Percentiles rank a stretch among this genome's conserved stretches.
Evolutionary conservation across 176 grass and related monocot species (phyloP).

Genomic region (Triticum dicoccoides): DNA sequence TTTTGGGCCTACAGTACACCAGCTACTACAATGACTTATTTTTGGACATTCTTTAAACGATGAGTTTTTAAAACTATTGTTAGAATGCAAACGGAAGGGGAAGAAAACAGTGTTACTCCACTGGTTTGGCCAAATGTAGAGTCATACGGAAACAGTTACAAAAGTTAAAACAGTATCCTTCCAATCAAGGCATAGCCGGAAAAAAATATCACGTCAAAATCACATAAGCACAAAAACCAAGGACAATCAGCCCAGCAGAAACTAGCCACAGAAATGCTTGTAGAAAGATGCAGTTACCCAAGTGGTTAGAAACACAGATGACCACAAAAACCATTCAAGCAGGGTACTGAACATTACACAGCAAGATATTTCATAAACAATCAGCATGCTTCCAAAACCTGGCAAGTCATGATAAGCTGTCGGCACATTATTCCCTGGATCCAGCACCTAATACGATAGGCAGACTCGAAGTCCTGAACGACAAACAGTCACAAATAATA

Average conservation of each 20-base stretch:
- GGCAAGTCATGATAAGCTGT: constrained; percentile 6
- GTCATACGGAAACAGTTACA: not conserved
- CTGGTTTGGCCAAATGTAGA: not conserved
- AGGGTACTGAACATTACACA: not conserved
- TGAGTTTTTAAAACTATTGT: not conserved
- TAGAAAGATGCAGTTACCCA: not conserved
- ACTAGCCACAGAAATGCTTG: not conserved
- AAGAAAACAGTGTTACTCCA: not conserved
- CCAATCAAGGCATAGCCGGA: not conserved
- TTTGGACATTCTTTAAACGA: not conserved
- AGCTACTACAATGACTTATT: not conserved
- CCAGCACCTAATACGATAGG: constrained; percentile 16
- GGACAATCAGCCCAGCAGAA: not conserved
- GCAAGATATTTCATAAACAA: constrained; percentile 17
- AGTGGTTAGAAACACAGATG: not conserved
- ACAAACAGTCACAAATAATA: constrained; percentile 33
- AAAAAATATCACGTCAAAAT: not conserved
- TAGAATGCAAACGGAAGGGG: not conserved
- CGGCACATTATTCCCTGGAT: constrained; percentile 40
- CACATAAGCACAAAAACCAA: not conserved
- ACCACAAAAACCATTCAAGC: not conserved
- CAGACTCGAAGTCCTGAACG: constrained; percentile 28
- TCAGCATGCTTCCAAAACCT: not conserved
- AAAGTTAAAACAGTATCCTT: not conserved
- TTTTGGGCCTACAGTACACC: not conserved